phyloP scores from a whole-genome alignment of 139 green algal genomes.

The Coccomyxa sp. region DNA sequence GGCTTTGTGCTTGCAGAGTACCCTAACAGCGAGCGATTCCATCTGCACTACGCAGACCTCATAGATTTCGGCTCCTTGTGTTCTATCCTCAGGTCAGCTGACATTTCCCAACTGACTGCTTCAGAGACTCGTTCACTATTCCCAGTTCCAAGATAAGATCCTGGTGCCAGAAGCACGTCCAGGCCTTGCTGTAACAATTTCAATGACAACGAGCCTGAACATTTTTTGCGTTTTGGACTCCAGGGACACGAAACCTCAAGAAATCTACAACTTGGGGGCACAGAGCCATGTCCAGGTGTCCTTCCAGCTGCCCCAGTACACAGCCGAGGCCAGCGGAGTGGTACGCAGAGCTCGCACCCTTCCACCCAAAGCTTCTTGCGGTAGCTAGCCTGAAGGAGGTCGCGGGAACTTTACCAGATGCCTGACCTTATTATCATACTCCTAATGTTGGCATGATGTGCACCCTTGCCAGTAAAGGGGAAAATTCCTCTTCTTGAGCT shows the following conservation, averaged over 20 bases:
- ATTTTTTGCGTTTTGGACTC: background rate
- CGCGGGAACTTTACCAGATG: background rate
- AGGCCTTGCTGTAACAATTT: background rate
- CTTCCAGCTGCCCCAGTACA: slow-evolving; percentile 73
- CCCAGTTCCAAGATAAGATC: background rate
- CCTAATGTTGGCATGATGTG: background rate
- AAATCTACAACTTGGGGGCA: slow-evolving; percentile 82
- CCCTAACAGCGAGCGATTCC: slow-evolving; percentile 24
- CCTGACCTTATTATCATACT: background rate
- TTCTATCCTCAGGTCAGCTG: background rate
- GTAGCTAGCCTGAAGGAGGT: slow-evolving; percentile 1
- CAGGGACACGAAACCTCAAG: slow-evolving; percentile 43
- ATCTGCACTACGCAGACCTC: slow-evolving; percentile 65
- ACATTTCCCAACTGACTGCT: background rate
- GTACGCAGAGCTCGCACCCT: background rate
- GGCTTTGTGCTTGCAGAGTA: background rate
- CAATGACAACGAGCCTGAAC: background rate
- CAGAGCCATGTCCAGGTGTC: slow-evolving; percentile 67
- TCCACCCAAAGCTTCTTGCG: too few relatives aligned
- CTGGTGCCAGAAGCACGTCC: background rate
- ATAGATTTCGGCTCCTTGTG: slow-evolving; percentile 30
- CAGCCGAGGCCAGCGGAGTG: slow-evolving; percentile 51
- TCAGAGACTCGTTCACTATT: background rate
- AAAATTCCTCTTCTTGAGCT: background rate
- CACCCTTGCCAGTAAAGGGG: background rate